Conservation (phyloP, 192 early-diverging fungal species). For the Spinellus fusiger region DNA sequence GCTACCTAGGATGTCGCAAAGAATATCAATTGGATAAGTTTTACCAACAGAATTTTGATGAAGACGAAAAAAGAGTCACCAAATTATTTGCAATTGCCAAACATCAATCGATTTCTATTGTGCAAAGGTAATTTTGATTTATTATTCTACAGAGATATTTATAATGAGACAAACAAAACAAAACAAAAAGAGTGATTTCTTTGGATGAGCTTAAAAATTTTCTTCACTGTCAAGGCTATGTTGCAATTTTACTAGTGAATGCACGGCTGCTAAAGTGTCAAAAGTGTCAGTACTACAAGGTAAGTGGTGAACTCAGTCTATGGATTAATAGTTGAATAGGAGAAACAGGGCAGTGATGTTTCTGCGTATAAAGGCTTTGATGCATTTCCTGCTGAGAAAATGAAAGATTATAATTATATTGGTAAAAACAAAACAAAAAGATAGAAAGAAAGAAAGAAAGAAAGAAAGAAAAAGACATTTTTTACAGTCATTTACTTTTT, state of each 20-base stretch:
- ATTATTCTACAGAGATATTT: background rate
- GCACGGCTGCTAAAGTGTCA: conserved; percentile 55
- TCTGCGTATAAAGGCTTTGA: conserved; percentile 27
- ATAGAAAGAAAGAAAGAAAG: too few species aligned
- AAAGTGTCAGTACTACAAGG: conserved; percentile 56
- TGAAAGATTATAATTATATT: conserved; percentile 38
- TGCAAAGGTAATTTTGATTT: conserved; percentile 50
- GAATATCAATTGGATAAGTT: conserved; percentile 63
- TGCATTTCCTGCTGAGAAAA: conserved; percentile 20
- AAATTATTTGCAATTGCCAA: conserved; percentile 72
- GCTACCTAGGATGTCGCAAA: conserved; percentile 75
- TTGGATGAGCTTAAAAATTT: conserved; percentile 84
- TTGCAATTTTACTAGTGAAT: conserved; percentile 77
- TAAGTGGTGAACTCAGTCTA: background rate
- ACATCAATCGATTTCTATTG: conserved; percentile 61
- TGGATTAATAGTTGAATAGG: conserved; percentile 8
- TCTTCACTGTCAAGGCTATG: conserved; percentile 67
- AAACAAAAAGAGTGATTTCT: conserved; percentile 46
- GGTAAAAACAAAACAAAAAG: too few species aligned
- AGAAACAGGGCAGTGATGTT: conserved; percentile 17
- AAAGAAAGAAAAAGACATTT: too few species aligned
- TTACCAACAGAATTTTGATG: conserved; percentile 62
- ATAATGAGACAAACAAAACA: background rate
- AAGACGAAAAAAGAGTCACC: conserved; percentile 69
- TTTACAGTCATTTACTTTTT: conserved; percentile 6